Conservation (phyloP, 2,329 filamentous ascomycete genomes). For the Exserohilum turcica region DNA sequence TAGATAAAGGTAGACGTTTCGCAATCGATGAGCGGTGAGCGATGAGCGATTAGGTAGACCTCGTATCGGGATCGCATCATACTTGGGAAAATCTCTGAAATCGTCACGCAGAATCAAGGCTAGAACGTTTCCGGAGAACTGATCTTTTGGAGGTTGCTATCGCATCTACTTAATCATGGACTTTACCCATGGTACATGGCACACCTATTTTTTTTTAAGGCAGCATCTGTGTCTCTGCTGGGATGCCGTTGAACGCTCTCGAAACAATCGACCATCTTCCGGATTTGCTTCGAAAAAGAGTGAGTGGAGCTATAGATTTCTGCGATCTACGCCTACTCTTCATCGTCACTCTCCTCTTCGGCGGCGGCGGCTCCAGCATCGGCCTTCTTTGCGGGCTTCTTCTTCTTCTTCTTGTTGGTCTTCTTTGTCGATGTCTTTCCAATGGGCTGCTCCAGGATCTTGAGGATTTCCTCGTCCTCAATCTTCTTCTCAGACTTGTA, state of each 20-base stretch:
- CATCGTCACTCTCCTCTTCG: conserved; percentile 41
- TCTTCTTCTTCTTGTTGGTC: conserved; percentile 84
- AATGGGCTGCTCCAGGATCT: conserved; percentile 89
- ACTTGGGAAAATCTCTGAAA: background rate
- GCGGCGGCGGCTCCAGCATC: conserved; percentile 55
- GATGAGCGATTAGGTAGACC: background rate
- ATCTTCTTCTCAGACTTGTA: conserved; percentile 98
- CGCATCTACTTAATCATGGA: conserved; percentile 12
- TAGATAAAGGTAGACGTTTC: background rate
- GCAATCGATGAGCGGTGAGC: background rate
- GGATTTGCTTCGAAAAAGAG: conserved; percentile 3
- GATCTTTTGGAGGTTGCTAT: conserved; percentile 14
- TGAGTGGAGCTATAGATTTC: background rate
- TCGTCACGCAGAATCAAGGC: background rate
- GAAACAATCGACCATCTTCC: conserved; percentile 3
- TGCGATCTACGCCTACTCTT: conserved; percentile 38
- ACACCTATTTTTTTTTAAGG: background rate
- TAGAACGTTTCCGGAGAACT: background rate
- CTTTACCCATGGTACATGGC: background rate
- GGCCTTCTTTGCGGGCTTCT: conserved; percentile 72
- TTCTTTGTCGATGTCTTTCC: conserved; percentile 70
- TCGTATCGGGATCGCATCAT: background rate
- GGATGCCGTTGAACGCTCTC: conserved; percentile 1
- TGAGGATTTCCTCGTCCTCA: conserved; percentile 89
- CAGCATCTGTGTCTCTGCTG: conserved; percentile 1